These are phyloP conservation scores for Pestalotiopsis sp. DNA, from an alignment of 2,329 filamentous ascomycete species.

Conservation along the genomic window DNA sequence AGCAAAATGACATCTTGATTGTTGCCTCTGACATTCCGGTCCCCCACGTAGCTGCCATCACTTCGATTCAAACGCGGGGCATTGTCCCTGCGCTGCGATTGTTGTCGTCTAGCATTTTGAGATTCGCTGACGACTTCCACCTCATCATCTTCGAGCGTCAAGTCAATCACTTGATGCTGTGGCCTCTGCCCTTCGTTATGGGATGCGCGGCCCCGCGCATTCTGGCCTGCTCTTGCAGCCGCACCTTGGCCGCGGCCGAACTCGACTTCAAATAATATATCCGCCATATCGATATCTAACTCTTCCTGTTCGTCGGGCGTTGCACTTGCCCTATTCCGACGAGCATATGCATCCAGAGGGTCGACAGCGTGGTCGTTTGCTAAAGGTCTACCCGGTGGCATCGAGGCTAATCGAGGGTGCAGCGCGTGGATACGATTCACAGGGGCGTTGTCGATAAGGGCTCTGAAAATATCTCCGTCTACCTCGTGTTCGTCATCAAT, in stretches of 20 bases:
- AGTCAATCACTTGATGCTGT: conserved; percentile 13
- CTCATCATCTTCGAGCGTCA: conserved; percentile 16
- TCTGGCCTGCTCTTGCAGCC: background rate
- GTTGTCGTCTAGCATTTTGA: conserved; percentile 15
- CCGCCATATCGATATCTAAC: background rate
- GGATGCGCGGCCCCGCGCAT: background rate
- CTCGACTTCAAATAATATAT: conserved; percentile 15
- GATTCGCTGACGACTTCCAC: conserved; percentile 4
- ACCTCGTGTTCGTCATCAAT: conserved; percentile 8
- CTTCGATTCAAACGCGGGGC: conserved; percentile 31
- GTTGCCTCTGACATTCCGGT: conserved; percentile 7
- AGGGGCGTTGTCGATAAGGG: background rate
- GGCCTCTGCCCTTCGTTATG: background rate
- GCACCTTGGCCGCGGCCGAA: background rate
- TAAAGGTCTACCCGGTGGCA: background rate
- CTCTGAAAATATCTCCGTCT: conserved; percentile 11
- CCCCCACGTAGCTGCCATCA: conserved; percentile 29
- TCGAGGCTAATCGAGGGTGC: conserved; percentile 1
- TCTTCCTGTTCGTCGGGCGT: no score
- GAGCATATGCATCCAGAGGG: background rate
- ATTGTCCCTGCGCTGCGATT: conserved; percentile 13
- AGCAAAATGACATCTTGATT: conserved; percentile 23
- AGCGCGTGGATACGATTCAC: no score
- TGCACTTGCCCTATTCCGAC: no score
- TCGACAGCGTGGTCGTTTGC: background rate